Percentiles rank a stretch among this genome's conserved stretches.
Evolutionary conservation across 2,329 filamentous ascomycete species (phyloP).

Genomic region (Phyllosticta citrichinensis): DNA sequence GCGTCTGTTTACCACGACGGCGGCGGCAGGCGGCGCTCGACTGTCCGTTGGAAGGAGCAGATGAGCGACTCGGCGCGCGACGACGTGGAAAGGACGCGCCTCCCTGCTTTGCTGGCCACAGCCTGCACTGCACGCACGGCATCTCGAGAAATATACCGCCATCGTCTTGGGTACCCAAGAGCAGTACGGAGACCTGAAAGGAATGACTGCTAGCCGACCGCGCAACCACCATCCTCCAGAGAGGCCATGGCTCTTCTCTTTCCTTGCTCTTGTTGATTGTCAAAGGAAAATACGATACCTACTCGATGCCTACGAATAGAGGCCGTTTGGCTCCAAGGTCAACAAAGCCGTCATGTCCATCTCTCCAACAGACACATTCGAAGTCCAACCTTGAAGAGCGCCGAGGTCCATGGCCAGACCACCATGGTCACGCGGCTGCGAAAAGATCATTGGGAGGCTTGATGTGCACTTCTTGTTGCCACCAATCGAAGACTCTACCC

Average conservation of each 20-base stretch:
- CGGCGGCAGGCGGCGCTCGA: background rate
- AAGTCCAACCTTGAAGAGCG: no score
- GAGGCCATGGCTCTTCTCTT: background rate
- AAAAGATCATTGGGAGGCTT: no score
- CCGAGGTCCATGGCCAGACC: no score
- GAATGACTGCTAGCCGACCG: background rate
- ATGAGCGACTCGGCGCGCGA: background rate
- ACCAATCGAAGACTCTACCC: no score
- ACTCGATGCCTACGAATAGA: background rate
- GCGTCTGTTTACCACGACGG: background rate
- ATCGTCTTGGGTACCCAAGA: no score
- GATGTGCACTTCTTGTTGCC: no score
- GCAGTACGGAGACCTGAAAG: no score
- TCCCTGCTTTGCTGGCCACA: background rate
- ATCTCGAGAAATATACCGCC: no score
- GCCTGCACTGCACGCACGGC: no score
- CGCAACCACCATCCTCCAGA: background rate
- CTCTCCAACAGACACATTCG: no score
- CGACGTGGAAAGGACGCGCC: background rate
- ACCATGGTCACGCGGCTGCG: no score
- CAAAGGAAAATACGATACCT: background rate
- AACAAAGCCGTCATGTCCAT: background rate
- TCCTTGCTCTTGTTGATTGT: background rate
- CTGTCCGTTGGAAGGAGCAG: background rate
- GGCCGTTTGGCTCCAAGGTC: background rate